A percentile compares a stretch with the other conserved stretches of the same genome.
Conservation (phyloP, 75 land plant species). For the Larix kaempferi region DNA sequence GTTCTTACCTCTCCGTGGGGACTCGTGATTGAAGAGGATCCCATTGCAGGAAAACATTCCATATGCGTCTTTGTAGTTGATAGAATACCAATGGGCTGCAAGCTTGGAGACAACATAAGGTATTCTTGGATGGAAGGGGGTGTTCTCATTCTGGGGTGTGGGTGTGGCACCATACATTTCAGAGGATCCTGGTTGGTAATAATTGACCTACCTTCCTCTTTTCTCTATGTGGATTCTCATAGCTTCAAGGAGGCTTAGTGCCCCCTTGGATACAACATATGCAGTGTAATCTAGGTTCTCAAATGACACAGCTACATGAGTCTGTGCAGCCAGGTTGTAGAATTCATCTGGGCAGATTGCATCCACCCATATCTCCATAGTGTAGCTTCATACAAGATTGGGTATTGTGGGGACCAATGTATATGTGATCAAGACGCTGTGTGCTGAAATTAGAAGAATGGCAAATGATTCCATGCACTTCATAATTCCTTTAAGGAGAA, state of each 20-base stretch:
- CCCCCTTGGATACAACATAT: conserved; percentile 91
- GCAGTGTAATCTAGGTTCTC: conserved; percentile 98
- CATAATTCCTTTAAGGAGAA: conserved; percentile 84
- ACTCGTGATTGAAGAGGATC: conserved; percentile 94
- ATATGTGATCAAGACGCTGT: conserved; percentile 90
- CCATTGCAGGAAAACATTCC: conserved; percentile 92
- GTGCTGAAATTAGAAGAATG: conserved; percentile 94
- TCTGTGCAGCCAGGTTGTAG: conserved; percentile 95
- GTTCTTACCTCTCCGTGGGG: conserved; percentile 89
- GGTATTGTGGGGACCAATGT: conserved; percentile 91
- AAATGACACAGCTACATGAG: conserved; percentile 95
- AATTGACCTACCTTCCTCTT: conserved; percentile 56
- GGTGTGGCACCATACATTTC: conserved; percentile 98
- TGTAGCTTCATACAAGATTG: conserved; percentile 87
- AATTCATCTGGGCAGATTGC: conserved; percentile 85
- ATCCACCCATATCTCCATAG: conserved; percentile 95
- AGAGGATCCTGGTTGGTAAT: conserved; percentile 97
- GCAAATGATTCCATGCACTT: conserved; percentile 91
- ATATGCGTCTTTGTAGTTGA: conserved; percentile 93
- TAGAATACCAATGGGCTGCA: conserved; percentile 97
- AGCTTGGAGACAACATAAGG: conserved; percentile 93
- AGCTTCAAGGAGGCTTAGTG: conserved; percentile 87
- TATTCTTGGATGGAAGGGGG: conserved; percentile 85
- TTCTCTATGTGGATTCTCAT: conserved; percentile 64
- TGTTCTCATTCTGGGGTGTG: conserved; percentile 84